Conservation (phyloP, 1,284 basidiomycete genomes). For the Neonothopanus nambi region DNA sequence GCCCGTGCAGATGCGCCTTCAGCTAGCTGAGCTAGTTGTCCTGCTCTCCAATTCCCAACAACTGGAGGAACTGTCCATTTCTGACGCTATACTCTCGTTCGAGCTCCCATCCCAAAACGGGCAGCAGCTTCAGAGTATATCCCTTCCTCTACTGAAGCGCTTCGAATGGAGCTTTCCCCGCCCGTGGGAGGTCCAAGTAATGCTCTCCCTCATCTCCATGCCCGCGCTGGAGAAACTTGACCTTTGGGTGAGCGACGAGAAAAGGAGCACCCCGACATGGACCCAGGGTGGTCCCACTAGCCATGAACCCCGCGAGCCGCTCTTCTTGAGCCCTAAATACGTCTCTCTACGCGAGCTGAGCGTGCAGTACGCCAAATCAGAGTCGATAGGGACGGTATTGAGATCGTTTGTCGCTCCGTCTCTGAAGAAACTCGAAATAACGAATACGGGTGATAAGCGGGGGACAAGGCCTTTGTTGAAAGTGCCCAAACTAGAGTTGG, state of each 20-base stretch:
- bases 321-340: not conserved
- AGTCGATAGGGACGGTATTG: too few relatives aligned
- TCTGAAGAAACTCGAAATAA: slow-evolving; percentile 43
- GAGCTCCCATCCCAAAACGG: slow-evolving; percentile 7
- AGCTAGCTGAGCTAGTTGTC: slow-evolving; percentile 17
- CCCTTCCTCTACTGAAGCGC: slow-evolving; percentile 36
- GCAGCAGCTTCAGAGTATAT: slow-evolving; percentile 23
- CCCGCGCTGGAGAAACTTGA: slow-evolving; percentile 38
- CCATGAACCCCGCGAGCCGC: too few relatives aligned
- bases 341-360: not conserved
- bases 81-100: not conserved
- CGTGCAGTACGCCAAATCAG: not conserved
- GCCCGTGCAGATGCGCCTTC: slow-evolving; percentile 10
- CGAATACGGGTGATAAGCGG: slow-evolving; percentile 22
- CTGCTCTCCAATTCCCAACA: slow-evolving; percentile 30
- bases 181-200: slow-evolving; percentile 31
- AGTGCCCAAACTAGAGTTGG: slow-evolving; percentile 35
- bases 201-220: slow-evolving; percentile 35
- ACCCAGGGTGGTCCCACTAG: not conserved
- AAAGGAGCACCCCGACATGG: slow-evolving; percentile 13
- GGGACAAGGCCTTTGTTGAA: slow-evolving; percentile 11
- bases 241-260: slow-evolving; percentile 33
- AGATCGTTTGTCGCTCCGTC: slow-evolving; percentile 35
- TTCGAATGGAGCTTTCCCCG: slow-evolving; percentile 41
- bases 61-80: slow-evolving; percentile 7